A percentile compares a stretch with the other conserved stretches of the same genome.
Conservation (phyloP, 2,329 filamentous ascomycete species). For the Ophiostoma perfectum region DNA sequence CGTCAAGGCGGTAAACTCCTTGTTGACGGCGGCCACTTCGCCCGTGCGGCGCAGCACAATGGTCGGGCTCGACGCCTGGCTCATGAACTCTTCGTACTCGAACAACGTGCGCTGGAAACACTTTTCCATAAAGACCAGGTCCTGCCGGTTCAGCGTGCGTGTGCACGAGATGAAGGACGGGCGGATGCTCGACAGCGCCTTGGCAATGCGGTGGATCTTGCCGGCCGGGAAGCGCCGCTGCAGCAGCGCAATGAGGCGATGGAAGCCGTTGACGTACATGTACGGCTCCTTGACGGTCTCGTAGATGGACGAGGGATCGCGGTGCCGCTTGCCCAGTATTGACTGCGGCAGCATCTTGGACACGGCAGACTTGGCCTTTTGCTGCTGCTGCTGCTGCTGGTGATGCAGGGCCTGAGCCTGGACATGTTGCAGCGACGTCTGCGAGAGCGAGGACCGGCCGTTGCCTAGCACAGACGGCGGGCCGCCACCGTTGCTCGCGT, state of each 20-base stretch:
- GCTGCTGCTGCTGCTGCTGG: conserved; percentile 30
- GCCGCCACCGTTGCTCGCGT: conserved; percentile 10
- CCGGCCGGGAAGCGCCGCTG: conserved; percentile 70
- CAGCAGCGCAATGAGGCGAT: conserved; percentile 76
- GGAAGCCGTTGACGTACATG: conserved; percentile 83
- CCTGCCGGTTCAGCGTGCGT: conserved; percentile 78
- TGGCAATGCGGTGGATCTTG: conserved; percentile 76
- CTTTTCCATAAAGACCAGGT: conserved; percentile 96
- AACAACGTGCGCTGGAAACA: conserved; percentile 89
- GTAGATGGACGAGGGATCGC: conserved; percentile 81
- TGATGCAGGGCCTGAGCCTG: conserved; percentile 13
- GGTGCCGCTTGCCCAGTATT: conserved; percentile 53
- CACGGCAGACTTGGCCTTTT: conserved; percentile 43
- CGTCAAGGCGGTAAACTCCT: conserved; percentile 92
- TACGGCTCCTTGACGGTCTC: conserved; percentile 86
- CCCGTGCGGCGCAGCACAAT: conserved; percentile 88
- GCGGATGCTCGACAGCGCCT: conserved; percentile 80
- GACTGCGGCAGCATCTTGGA: conserved; percentile 43
- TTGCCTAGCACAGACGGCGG: conserved; percentile 13
- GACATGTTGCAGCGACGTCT: conserved; percentile 9
- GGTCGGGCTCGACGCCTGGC: conserved; percentile 81
- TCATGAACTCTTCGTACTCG: conserved; percentile 90
- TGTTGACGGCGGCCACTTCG: conserved; percentile 90
- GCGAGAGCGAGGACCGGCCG: conserved; percentile 21
- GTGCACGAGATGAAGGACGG: conserved; percentile 91